A percentile compares a stretch with the other conserved stretches of the same genome.
These are phyloP conservation scores for Evernia prunastri DNA, from an alignment of 495 filamentous ascomycete species.

Conservation along the genomic window DNA sequence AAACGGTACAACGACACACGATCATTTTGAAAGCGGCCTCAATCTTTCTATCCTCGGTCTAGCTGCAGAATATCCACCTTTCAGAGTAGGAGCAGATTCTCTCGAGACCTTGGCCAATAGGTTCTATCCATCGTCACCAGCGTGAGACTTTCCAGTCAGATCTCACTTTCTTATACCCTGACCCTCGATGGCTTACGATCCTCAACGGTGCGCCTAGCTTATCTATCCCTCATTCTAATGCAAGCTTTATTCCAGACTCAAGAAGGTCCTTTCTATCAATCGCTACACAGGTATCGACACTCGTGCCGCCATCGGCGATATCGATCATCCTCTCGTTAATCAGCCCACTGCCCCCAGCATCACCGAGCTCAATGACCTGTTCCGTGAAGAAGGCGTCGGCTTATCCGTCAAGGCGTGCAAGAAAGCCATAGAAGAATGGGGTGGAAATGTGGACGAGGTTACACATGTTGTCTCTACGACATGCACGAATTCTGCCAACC, in stretches of 20 bases:
- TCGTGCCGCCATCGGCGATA: constrained; percentile 51
- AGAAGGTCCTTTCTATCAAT: constrained; percentile 56
- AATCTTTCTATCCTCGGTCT: constrained; percentile 29
- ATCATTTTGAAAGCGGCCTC: constrained; percentile 24
- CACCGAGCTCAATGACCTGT: constrained; percentile 46
- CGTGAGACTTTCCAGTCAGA: constrained; percentile 24
- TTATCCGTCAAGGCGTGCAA: constrained; percentile 50
- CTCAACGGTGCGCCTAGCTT: background rate
- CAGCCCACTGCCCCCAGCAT: constrained; percentile 47
- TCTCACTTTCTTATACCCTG: constrained; percentile 14
- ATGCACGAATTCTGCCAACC: constrained; percentile 61
- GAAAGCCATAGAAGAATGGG: constrained; percentile 54
- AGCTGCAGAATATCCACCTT: constrained; percentile 31
- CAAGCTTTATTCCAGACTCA: constrained; percentile 26
- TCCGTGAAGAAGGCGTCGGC: constrained; percentile 52
- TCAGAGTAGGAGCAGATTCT: constrained; percentile 25
- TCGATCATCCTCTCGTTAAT: constrained; percentile 52
- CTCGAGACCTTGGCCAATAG: constrained; percentile 28
- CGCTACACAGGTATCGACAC: constrained; percentile 56
- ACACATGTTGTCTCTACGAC: constrained; percentile 63
- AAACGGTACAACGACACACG: constrained; percentile 18
- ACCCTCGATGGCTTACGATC: constrained; percentile 5
- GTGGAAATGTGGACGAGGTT: constrained; percentile 42
- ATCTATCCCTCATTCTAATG: constrained; percentile 11
- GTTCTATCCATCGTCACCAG: constrained; percentile 28